Evolutionary conservation across 352 stramenopile species (phyloP).

Genomic region (Globisporangium viniferum): DNA sequence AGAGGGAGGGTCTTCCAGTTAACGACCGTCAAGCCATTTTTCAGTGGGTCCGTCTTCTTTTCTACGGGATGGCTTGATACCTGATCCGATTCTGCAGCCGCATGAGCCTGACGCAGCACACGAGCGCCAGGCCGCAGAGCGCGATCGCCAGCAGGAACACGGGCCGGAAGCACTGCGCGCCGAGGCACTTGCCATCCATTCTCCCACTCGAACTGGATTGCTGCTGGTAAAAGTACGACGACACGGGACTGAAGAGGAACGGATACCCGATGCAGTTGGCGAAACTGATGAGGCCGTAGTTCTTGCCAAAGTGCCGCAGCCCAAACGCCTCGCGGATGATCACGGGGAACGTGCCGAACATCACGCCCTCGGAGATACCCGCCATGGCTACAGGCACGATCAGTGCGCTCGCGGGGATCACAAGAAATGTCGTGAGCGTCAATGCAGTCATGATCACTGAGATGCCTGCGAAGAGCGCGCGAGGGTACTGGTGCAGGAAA

Average conservation of each 20-base stretch:
- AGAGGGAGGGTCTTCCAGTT: background rate
- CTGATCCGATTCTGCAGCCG: slow-evolving; percentile 26
- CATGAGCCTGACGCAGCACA: slow-evolving; percentile 46
- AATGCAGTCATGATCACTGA: slow-evolving; percentile 47
- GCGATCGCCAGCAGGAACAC: slow-evolving; percentile 61
- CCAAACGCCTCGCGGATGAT: slow-evolving; percentile 82
- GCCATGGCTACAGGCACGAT: slow-evolving; percentile 55
- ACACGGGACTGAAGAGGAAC: slow-evolving; percentile 71
- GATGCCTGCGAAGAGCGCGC: slow-evolving; percentile 48
- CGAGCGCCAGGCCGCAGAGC: slow-evolving; percentile 51
- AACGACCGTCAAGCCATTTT: background rate
- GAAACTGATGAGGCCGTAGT: slow-evolving; percentile 78
- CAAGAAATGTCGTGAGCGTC: slow-evolving; percentile 56
- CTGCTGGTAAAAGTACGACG: slow-evolving; percentile 69
- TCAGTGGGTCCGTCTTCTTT: too few species aligned
- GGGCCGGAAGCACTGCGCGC: slow-evolving; percentile 51
- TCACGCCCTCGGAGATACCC: slow-evolving; percentile 68
- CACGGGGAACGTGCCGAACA: slow-evolving; percentile 81
- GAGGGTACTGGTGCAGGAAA: slow-evolving; percentile 39
- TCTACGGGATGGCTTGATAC: slow-evolving; percentile 17
- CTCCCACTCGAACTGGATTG: slow-evolving; percentile 18
- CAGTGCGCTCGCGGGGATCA: slow-evolving; percentile 36
- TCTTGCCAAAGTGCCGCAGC: slow-evolving; percentile 77
- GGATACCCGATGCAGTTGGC: slow-evolving; percentile 83
- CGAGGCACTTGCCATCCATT: slow-evolving; percentile 50